Percentiles rank a stretch among this genome's conserved stretches.
These are phyloP conservation scores for Kodamaea leandrae DNA, from an alignment of 805 yeast species.

Conservation along the genomic window DNA sequence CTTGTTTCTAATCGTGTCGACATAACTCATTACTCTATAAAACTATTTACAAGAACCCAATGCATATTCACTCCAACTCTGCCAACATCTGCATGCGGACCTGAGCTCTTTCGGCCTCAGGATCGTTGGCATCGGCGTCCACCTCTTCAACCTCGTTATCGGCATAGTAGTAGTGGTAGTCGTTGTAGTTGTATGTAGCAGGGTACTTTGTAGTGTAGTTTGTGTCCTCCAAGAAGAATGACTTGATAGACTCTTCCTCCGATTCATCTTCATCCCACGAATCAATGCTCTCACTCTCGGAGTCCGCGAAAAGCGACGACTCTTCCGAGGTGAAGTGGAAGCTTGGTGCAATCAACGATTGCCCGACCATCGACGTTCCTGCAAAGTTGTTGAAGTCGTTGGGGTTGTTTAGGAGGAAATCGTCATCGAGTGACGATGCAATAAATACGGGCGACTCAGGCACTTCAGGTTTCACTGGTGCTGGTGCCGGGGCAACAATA, in stretches of 20 bases:
- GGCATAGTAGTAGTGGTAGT: constrained; percentile 12
- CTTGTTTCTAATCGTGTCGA: no score
- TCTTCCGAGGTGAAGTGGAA: constrained; percentile 16
- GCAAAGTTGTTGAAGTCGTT: constrained; percentile 14
- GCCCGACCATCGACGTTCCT: constrained; percentile 11
- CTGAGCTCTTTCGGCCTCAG: constrained; percentile 37
- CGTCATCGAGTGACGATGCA: constrained; percentile 22
- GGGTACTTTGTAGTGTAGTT: constrained; percentile 6
- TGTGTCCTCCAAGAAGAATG: constrained; percentile 10
- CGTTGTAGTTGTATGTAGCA: constrained; percentile 11
- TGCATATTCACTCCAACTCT: constrained; percentile 23
- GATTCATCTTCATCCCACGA: constrained; percentile 16
- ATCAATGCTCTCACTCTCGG: constrained; percentile 12
- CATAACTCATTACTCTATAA: not conserved
- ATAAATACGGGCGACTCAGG: not conserved
- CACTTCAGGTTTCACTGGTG: not conserved
- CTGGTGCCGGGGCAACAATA: not conserved
- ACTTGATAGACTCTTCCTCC: constrained; percentile 17
- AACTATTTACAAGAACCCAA: not conserved
- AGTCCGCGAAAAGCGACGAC: constrained; percentile 3
- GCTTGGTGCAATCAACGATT: constrained; percentile 7
- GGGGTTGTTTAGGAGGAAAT: constrained; percentile 23
- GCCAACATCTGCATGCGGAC: constrained; percentile 36
- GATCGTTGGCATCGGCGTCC: constrained; percentile 14
- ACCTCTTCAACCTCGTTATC: constrained; percentile 9